Base-by-base conservation (phyloP, 129 eudicot genomes). In the Helichrysum umbraculigerum region DNA sequence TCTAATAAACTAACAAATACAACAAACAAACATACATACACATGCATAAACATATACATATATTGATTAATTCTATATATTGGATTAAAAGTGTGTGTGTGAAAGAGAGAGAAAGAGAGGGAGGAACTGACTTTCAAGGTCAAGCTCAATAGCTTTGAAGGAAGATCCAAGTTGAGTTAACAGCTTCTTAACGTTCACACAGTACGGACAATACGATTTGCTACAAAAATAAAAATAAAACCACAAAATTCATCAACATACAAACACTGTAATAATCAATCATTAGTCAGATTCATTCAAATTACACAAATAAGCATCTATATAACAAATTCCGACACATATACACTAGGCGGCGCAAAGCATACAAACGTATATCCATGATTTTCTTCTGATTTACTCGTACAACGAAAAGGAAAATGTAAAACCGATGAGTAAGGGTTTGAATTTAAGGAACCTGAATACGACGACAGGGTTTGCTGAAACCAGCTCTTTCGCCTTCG, bases 141-240 rank as follows among this genome's bases (percentile, higher is more conserved):
- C 92, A 85, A 93, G 79, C 69, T 90, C 98, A 58, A 90, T 64
- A 34, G 86, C 86, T 81, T 93, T 90, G 84, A 76, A 93, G 60
- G 92, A 37, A 73, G 82, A 86, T 29, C 92, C 91, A 17, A 82
- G 29, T 71, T 90, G 79, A 52, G 83, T 73, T 64, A 93, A 77
- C 87, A 93, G 15, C 62, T 88, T 82, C 93, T 93, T 93, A 76
- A 90, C 97, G 70, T 60, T 78, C 51, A 70, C 82, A 79, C 98
- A 88, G 81, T 47, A 93, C 20, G 98, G 88, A 61, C 98, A 93
- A 75, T 70, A 88, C 66, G 88, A 66, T 72, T 93, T 90, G 91
- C 98, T 93, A 91, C 73, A 60, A 35, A 52, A n/a, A n/a, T n/a
- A n/a, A n/a, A 0, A 57, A n/a, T 2, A 41, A 25, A 3, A 68